These are phyloP conservation scores for Grigorovia humatica DNA, from an alignment of 805 yeast species.

Conservation along the genomic window DNA sequence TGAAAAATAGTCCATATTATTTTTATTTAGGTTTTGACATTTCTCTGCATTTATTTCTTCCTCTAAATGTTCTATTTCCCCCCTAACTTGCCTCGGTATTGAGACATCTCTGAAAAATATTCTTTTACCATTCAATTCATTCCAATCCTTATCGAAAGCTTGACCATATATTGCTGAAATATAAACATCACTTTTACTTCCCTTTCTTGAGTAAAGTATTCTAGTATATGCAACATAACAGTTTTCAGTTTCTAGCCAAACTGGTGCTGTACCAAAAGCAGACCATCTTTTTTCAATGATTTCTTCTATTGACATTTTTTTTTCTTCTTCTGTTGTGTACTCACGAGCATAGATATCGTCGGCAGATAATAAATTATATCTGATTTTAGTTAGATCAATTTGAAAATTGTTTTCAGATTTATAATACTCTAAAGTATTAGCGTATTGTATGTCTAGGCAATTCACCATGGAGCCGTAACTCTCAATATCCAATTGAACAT, in stretches of 20 bases:
- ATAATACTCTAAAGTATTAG: no score
- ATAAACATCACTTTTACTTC: conserved; percentile 23
- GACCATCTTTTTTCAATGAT: conserved; percentile 24
- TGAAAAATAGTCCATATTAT: conserved; percentile 12
- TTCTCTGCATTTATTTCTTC: conserved; percentile 18
- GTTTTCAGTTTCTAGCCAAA: conserved; percentile 38
- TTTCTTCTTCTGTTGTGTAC: neutral
- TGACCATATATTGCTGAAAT: conserved; percentile 32
- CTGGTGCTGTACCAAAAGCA: conserved; percentile 3
- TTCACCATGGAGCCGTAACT: no score
- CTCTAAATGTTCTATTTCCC: conserved; percentile 16
- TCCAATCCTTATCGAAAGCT: conserved; percentile 7
- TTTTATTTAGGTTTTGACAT: conserved; percentile 13
- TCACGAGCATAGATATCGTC: neutral
- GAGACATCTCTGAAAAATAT: conserved; percentile 3
- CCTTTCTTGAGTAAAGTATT: conserved; percentile 25
- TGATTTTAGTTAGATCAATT: no score
- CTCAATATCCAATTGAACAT: no score
- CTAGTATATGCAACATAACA: conserved; percentile 39
- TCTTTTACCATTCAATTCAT: conserved; percentile 3
- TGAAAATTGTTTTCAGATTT: no score
- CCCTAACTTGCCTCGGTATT: conserved; percentile 18
- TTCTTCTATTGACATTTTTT: neutral
- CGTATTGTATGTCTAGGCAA: no score
- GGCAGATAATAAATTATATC: no score